These are phyloP conservation scores for Malassezia yamatoensis DNA, from an alignment of 1,284 basidiomycete genomes.

Conservation along the genomic window DNA sequence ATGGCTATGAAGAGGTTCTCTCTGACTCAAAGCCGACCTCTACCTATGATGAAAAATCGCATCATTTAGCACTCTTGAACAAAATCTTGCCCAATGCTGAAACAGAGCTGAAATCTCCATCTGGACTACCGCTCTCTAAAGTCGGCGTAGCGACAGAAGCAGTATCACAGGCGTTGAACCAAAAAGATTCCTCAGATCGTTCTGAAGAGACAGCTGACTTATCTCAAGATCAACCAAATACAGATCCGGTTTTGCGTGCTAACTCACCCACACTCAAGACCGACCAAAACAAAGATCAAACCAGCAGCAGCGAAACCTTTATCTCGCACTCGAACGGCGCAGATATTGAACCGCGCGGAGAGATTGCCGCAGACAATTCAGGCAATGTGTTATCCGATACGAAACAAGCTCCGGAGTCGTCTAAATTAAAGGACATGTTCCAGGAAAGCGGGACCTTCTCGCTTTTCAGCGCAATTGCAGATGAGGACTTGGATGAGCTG, in stretches of 20 bases:
- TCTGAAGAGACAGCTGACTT: neutral
- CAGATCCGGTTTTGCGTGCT: neutral
- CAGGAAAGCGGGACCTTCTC: constrained; percentile 29
- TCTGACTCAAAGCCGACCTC: constrained; percentile 1
- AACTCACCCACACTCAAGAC: neutral
- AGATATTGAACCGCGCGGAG: neutral
- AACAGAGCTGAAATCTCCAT: too few relatives aligned
- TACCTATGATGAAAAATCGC: neutral
- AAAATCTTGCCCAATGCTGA: constrained; percentile 49
- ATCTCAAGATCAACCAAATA: neutral
- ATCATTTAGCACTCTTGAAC: constrained; percentile 21
- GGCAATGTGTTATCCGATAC: neutral
- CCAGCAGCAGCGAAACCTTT: too few relatives aligned
- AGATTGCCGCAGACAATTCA: neutral
- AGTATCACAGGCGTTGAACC: neutral
- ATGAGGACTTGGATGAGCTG: constrained; percentile 28
- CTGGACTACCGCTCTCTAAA: neutral
- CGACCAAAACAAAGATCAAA: neutral
- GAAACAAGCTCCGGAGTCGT: neutral
- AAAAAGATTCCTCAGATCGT: neutral
- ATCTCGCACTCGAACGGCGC: neutral
- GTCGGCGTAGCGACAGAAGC: neutral
- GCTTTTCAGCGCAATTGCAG: constrained; percentile 30
- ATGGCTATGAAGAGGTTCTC: constrained; percentile 34
- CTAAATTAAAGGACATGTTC: constrained; percentile 38